Conservation (phyloP, 2,329 filamentous ascomycete species). For the Fusarium robinianum region DNA sequence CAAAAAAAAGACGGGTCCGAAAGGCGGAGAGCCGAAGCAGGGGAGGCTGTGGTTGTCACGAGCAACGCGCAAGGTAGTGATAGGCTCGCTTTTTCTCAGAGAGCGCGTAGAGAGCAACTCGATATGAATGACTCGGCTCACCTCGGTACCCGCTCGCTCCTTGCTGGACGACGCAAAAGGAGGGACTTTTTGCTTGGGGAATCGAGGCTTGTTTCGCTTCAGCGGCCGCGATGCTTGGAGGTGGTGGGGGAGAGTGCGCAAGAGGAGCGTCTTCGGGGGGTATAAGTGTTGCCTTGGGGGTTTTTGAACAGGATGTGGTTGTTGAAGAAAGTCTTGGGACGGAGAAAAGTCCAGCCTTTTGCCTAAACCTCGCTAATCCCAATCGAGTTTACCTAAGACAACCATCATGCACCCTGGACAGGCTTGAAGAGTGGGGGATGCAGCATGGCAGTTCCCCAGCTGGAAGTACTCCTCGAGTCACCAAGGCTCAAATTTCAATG, state of each 20-base stretch:
- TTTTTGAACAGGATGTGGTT: no score
- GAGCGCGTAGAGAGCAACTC: constrained; percentile 35
- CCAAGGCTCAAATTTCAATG: no score
- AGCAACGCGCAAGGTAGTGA: constrained; percentile 37
- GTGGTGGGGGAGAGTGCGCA: constrained; percentile 16
- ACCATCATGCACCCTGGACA: no score
- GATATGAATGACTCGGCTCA: constrained; percentile 42
- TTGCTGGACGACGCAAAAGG: constrained; percentile 6
- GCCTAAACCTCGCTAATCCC: no score
- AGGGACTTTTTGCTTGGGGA: constrained; percentile 18
- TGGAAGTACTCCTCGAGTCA: no score
- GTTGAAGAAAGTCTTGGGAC: no score
- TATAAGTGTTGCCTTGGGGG: constrained; percentile 15
- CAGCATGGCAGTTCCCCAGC: no score
- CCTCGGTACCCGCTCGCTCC: constrained; percentile 38
- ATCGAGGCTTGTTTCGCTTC: constrained; percentile 1
- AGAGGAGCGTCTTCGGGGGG: constrained; percentile 10
- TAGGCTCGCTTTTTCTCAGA: constrained; percentile 31
- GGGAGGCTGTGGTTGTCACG: constrained; percentile 36
- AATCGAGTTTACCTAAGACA: no score
- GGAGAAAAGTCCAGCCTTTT: no score
- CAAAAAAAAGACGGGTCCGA: constrained; percentile 28
- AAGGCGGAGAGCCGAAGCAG: constrained; percentile 18
- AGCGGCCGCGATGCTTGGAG: constrained; percentile 20
- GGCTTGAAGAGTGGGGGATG: no score